These are phyloP conservation scores for Begonia masoniana DNA, from an alignment of 306 rosid species.

Conservation along the genomic window DNA sequence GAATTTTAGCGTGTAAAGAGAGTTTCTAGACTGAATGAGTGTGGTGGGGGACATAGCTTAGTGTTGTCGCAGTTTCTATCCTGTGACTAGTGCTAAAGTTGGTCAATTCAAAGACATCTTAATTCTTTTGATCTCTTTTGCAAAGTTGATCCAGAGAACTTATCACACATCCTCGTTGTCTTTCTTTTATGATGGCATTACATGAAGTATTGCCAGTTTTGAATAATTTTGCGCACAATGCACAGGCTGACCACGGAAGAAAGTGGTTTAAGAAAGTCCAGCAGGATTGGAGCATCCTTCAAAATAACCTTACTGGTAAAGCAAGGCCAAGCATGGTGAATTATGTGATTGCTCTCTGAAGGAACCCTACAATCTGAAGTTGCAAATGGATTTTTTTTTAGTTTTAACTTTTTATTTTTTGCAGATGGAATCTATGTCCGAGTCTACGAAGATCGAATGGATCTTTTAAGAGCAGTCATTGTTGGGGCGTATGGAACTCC, in stretches of 20 bases:
- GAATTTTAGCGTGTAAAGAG: no score
- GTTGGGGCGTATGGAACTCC: slow-evolving; percentile 99
- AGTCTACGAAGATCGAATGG: slow-evolving; percentile 95
- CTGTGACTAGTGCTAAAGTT: no score
- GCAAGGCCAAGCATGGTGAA: slow-evolving; percentile 4
- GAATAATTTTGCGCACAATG: background rate
- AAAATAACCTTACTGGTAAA: slow-evolving; percentile 88
- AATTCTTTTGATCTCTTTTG: no score
- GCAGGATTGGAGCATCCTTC: slow-evolving; percentile 96
- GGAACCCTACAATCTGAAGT: no score
- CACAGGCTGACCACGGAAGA: slow-evolving; percentile 56
- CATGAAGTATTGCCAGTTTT: background rate
- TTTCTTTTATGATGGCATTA: background rate
- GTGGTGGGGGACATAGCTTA: no score
- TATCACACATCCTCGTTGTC: no score
- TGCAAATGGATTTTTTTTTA: slow-evolving; percentile 8
- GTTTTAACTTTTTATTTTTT: background rate
- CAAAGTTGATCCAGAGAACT: no score
- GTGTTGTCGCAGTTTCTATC: no score
- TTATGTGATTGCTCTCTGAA: background rate
- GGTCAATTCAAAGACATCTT: no score
- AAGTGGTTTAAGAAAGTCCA: slow-evolving; percentile 95
- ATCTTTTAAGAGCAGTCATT: slow-evolving; percentile 88
- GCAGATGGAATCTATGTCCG: slow-evolving; percentile 83
- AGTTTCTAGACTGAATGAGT: no score